Evolutionary conservation across 805 yeast genomes (phyloP), one percentile per base, ranked within the genome.

Genomic region (Ogataea saltuana): DNA sequence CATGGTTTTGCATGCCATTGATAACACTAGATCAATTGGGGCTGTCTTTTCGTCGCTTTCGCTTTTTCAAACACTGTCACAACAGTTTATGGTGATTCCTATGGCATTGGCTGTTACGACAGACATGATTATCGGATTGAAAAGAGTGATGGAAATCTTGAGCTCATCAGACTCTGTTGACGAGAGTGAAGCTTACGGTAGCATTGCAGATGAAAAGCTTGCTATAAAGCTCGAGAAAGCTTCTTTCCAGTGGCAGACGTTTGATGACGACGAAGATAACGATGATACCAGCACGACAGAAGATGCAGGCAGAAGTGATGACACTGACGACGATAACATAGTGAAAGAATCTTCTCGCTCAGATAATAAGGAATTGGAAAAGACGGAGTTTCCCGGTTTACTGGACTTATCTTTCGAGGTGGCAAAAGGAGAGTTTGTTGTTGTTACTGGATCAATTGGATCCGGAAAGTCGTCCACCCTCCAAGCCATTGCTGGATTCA

Each of bases 381-480:
- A 45, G 23, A 51, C 71, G 44, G 40, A 52, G 19, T 72, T 72
- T 57, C 49, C 71, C 35, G 76, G 88, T 52, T 58, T 81, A 61
- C 46, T 56, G 28, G 53, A 84, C 56, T 61, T 85, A 41, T 67
- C 77, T 48, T 63, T 86, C 22, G 55, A 63, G 1, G 65, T 86
- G 33, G 61, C 69, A 37, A 74, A 75, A 43, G 84, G 85, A 11
- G 91, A 85, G 54, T 75, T 87, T 34, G 64, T 86, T 6, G 80
- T 83, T 41, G 72, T 85, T 15, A 83, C 88, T 0, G 95, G 95
- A 15, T 64, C 80, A 2, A 82, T 86, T 53, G 95, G 95, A 9
- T 73, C 88, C 1, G 95, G 96, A 44, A 88, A 88, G 59, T 70
- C 90, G 0, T 84, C 93, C 0, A 65, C 88, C 19, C 67, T 88